phyloP scores from a whole-genome alignment of 768 basidiomycete genomes.

The Boletus tomentosulus region DNA sequence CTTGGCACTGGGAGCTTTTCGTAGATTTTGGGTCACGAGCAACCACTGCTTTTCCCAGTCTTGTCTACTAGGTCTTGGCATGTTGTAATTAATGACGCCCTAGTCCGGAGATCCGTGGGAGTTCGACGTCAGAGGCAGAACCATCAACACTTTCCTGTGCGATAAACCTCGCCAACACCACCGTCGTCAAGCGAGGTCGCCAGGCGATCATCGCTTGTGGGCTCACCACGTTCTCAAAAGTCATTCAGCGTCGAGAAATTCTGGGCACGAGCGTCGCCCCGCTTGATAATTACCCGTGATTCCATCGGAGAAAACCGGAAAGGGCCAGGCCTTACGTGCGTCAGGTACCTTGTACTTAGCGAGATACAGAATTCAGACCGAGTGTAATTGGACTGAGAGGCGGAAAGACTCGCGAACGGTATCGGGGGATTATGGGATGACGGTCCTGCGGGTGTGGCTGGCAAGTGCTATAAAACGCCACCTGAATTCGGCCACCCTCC shows the following conservation, averaged over 20 bases:
- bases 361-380: background rate
- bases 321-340: background rate
- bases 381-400: background rate
- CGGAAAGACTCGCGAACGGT: constrained; percentile 20
- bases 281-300: background rate
- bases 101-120: background rate
- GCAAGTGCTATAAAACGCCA: constrained; percentile 26
- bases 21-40: no score
- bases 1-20: no score
- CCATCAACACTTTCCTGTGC: no score
- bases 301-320: background rate
- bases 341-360: background rate
- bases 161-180: background rate
- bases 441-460: constrained; percentile 8
- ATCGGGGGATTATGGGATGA: constrained; percentile 33
- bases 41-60: no score
- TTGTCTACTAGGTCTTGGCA: no score
- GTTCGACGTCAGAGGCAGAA: background rate
- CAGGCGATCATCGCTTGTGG: background rate
- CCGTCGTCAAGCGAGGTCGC: background rate
- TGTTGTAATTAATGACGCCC: no score
- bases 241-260: background rate
- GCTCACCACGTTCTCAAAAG: background rate
- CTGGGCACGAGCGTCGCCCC: background rate
- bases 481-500: constrained; percentile 4